These are phyloP conservation scores for Fusarium nelsonii DNA, from an alignment of 2,329 filamentous ascomycete genomes.

Conservation along the genomic window DNA sequence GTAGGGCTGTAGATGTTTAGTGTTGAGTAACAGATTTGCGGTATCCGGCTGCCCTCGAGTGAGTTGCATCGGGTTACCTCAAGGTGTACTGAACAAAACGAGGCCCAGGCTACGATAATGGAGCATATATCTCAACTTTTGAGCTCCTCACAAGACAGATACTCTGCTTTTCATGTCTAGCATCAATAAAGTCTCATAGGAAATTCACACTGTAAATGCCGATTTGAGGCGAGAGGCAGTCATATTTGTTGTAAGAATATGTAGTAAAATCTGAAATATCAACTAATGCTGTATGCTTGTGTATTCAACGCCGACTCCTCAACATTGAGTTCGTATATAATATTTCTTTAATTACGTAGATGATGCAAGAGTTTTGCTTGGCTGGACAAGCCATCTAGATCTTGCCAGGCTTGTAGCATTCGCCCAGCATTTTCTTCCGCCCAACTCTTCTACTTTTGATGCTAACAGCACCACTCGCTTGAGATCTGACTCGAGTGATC, in stretches of 20 bases:
- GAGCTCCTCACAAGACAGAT: background rate
- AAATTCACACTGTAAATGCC: too few relatives aligned
- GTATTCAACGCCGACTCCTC: background rate
- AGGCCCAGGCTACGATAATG: too few relatives aligned
- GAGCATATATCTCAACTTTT: too few relatives aligned
- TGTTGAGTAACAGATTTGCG: too few relatives aligned
- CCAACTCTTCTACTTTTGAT: slow-evolving; percentile 49
- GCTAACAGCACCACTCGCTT: slow-evolving; percentile 49
- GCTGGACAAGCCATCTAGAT: slow-evolving; percentile 38
- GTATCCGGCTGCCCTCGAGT: too few relatives aligned
- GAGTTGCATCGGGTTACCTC: too few relatives aligned
- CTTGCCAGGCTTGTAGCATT: slow-evolving; percentile 49
- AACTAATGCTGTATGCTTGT: background rate
- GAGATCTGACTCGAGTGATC: slow-evolving; percentile 50
- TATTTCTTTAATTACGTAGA: background rate
- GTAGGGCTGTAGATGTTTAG: too few relatives aligned
- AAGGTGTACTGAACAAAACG: too few relatives aligned
- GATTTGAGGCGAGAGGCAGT: too few relatives aligned
- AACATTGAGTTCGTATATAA: background rate
- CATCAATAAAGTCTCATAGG: background rate
- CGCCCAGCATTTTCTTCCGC: slow-evolving; percentile 50
- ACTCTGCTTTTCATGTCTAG: too few relatives aligned
- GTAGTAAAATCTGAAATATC: background rate
- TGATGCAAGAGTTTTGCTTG: background rate
- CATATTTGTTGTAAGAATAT: background rate